Evolutionary conservation across 2,329 filamentous ascomycete species (phyloP).

Genomic region (Aureobasidium subglaciale): DNA sequence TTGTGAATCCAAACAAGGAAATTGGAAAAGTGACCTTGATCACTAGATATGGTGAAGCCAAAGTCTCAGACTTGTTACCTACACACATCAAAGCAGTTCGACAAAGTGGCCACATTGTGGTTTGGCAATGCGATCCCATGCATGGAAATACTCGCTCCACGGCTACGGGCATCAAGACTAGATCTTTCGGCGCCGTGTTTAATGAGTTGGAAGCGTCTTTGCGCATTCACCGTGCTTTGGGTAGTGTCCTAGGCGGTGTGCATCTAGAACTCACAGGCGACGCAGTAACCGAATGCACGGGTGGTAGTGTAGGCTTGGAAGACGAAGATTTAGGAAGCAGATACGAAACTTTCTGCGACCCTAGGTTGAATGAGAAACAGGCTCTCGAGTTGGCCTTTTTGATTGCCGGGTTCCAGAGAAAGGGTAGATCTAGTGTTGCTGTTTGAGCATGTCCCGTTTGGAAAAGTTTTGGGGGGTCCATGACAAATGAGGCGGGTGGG

Average conservation of each 20-base stretch:
- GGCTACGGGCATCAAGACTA: constrained; percentile 76
- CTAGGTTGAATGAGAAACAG: constrained; percentile 93
- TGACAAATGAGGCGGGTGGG: too few relatives aligned
- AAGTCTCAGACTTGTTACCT: constrained; percentile 69
- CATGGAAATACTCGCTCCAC: constrained; percentile 68
- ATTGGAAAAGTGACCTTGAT: constrained; percentile 93
- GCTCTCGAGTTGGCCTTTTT: constrained; percentile 90
- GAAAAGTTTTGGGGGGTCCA: too few relatives aligned
- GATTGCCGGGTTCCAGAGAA: constrained; percentile 58
- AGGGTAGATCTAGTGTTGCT: constrained; percentile 13
- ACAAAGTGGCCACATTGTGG: constrained; percentile 65
- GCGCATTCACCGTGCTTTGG: constrained; percentile 72
- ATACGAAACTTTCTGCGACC: constrained; percentile 95
- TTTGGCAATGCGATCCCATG: constrained; percentile 99
- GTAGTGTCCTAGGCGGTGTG: constrained; percentile 84
- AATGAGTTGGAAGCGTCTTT: constrained; percentile 78
- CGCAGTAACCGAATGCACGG: constrained; percentile 90
- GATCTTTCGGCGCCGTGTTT: constrained; percentile 85
- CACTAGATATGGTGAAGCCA: constrained; percentile 80
- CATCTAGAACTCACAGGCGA: constrained; percentile 95
- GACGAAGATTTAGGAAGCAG: constrained; percentile 85
- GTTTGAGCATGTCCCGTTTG: too few relatives aligned
- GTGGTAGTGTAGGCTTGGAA: constrained; percentile 76
- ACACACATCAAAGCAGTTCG: constrained; percentile 85
- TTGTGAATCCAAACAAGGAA: constrained; percentile 75